Base-by-base conservation (phyloP, 441 rosid genomes). In the Biscutella laevigata region DNA sequence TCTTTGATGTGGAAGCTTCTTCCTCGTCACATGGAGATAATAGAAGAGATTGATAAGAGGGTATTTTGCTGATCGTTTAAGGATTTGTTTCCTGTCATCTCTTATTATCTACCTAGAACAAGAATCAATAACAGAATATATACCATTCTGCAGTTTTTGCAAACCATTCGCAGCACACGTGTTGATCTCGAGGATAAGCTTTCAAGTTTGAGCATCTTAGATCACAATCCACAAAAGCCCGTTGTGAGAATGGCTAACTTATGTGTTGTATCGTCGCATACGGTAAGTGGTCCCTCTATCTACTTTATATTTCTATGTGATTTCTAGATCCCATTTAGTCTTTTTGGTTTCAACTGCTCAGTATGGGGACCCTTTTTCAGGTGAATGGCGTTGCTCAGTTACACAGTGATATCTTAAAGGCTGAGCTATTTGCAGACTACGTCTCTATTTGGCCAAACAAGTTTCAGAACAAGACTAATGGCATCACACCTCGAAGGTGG, bases 21-120 rank as follows among this genome's bases (percentile, higher is more conserved):
- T 71, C 99, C 99, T 72, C 99, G 99, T 59, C 99, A 92, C 64
- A 86, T 92, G 96, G 99, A 92, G 72, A 92, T 92, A 69, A 88
- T 92, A 69, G 88, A 74, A 67, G 99, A 92, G 71, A 86, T 88
- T 53, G 92, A 92, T 64, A 92, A 73, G 64, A 79, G 96, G 85
- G 99, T 88, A 82, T 51, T 27, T 56, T 39, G 17, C 40, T 24
- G 34, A 45, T 36, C 45, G 56, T 38, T 54, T 9, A 25, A 24
- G 28, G 34, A 7, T 40, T 28, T 41, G 48, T 1, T 38, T 35
- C 49, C 46, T 20, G 10, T 26, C 24, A 30, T 28, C 62, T 61
- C 51, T 42, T 40, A 26, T n/a, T n/a, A n/a, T n/a, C n/a, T n/a
- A n/a, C n/a, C n/a, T n/a, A n/a, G n/a, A n/a, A n/a, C n/a, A n/a